phyloP scores from a whole-genome alignment of 2,329 filamentous ascomycete species.

The Chaetoscypha palmicola region DNA sequence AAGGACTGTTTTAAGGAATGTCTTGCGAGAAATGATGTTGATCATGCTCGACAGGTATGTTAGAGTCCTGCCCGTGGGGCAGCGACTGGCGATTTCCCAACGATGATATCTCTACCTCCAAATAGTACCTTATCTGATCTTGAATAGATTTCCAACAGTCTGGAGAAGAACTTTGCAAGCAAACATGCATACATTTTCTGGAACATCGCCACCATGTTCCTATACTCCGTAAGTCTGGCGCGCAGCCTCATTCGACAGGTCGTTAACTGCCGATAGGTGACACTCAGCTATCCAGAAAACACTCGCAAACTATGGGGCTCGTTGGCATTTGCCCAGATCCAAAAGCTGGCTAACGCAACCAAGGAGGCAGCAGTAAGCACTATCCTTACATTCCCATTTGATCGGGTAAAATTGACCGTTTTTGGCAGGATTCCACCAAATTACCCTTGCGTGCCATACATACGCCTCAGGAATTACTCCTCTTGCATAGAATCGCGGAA shows the following conservation, averaged over 20 bases:
- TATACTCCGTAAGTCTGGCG: conserved; percentile 26
- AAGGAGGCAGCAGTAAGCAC: conserved; percentile 24
- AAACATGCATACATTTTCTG: conserved; percentile 31
- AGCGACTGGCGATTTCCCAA: not conserved
- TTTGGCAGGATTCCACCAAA: conserved; percentile 21
- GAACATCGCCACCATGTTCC: conserved; percentile 29
- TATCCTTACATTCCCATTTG: not conserved
- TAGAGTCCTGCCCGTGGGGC: not conserved
- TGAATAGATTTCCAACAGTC: conserved; percentile 28
- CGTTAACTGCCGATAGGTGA: conserved; percentile 19
- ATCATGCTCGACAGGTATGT: conserved; percentile 30
- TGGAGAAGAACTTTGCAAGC: conserved; percentile 29
- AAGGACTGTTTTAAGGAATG: conserved; percentile 28
- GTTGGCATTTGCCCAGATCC: conserved; percentile 25
- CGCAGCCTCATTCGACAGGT: not conserved
- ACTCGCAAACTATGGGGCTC: conserved; percentile 26
- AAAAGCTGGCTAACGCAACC: conserved; percentile 29
- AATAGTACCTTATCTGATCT: conserved; percentile 1
- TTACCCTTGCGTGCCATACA: conserved; percentile 30
- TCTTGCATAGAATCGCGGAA: conserved; percentile 27
- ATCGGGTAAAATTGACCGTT: conserved; percentile 4
- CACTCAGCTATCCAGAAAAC: conserved; percentile 21
- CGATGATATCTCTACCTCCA: not conserved
- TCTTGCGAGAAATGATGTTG: conserved; percentile 27
- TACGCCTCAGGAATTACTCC: conserved; percentile 29